Evolutionary conservation across 306 rosid genomes (phyloP), one percentile per base, ranked within the genome.

Genomic region (Prunus dulcis): DNA sequence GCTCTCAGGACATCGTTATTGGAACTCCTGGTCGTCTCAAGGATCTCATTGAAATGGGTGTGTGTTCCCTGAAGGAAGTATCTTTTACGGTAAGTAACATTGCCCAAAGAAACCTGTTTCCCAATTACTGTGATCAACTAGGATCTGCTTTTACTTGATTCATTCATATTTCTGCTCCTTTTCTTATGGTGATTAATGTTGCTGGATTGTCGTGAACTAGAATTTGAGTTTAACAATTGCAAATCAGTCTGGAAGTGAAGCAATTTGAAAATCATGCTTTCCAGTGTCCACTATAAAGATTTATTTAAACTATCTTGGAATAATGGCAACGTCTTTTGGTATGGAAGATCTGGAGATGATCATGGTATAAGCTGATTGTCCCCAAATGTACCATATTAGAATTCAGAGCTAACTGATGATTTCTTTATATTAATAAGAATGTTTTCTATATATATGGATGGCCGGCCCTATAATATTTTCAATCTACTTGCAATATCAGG

Each of bases 1-100:
- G 60, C 34, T 50, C 49, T 34, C 78, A 95, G 99, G 99, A 95
- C 80, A 89, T 95, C 56, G 92, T 95, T 72, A 92, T 95, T 71
- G 97, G 97, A 84, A 92, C 99, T 47, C 99, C 99, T 67, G 99
- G 99, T 67, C 97, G 99, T 69, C 88, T 95, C 60, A 90, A 87
- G 86, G 97, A 95, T 87, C 86, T 95, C 81, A 84, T 95, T 60
- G 93, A 95, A 77, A 95, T 92, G 95, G 97, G 92, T 71, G 71
- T 92, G 55, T 89, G 87, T 72, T 10, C 76, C 84, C 97, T 95
- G 22, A 78, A 87, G 55, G 97, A 95, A 25, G 97, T 89, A 64
- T 89, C 96, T 30, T 95, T 87, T 89, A 95, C 86, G 87, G 98
- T 95, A 92, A 81, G 96, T 77, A 20, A 6, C 52, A 53, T 10